These are phyloP conservation scores for Periconia sp. DNA, from an alignment of 2,329 filamentous ascomycete genomes.

Conservation along the genomic window DNA sequence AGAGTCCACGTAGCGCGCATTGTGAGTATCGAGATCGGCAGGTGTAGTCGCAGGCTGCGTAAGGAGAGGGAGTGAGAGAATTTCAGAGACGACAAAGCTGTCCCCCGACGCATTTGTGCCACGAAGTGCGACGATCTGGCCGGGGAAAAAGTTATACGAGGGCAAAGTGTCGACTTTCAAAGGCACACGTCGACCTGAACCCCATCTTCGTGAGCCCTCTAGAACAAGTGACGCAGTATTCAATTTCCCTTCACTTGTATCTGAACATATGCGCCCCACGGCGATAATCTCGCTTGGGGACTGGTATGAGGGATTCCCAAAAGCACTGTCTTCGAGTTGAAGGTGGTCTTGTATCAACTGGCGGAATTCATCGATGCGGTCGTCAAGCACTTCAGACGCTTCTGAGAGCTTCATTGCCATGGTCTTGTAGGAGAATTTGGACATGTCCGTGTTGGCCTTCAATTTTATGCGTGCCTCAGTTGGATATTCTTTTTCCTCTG, in stretches of 20 bases:
- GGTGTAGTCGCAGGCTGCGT: slow-evolving; percentile 72
- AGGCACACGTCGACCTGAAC: slow-evolving; percentile 79
- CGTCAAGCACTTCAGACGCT: slow-evolving; percentile 89
- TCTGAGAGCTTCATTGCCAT: slow-evolving; percentile 95
- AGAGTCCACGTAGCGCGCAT: slow-evolving; percentile 67
- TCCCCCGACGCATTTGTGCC: slow-evolving; percentile 86
- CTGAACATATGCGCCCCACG: slow-evolving; percentile 87
- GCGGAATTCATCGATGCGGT: slow-evolving; percentile 89
- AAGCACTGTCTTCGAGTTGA: slow-evolving; percentile 73
- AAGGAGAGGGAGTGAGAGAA: slow-evolving; percentile 74
- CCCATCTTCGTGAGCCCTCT: slow-evolving; percentile 82
- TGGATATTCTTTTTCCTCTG: slow-evolving; percentile 67
- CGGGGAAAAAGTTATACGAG: slow-evolving; percentile 85
- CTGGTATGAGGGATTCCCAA: slow-evolving; percentile 84
- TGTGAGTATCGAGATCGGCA: slow-evolving; percentile 66
- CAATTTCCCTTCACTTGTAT: slow-evolving; percentile 81
- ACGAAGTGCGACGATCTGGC: slow-evolving; percentile 84
- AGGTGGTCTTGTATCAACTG: slow-evolving; percentile 73
- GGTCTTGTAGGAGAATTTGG: slow-evolving; percentile 88
- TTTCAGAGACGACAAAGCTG: slow-evolving; percentile 77
- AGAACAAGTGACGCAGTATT: slow-evolving; percentile 84
- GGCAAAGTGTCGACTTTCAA: slow-evolving; percentile 71
- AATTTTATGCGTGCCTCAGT: slow-evolving; percentile 79
- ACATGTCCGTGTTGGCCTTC: slow-evolving; percentile 82
- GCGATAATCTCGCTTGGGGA: slow-evolving; percentile 85